These are phyloP conservation scores for Saccharomycopsis fermentans DNA, from an alignment of 805 yeast genomes.

Conservation along the genomic window DNA sequence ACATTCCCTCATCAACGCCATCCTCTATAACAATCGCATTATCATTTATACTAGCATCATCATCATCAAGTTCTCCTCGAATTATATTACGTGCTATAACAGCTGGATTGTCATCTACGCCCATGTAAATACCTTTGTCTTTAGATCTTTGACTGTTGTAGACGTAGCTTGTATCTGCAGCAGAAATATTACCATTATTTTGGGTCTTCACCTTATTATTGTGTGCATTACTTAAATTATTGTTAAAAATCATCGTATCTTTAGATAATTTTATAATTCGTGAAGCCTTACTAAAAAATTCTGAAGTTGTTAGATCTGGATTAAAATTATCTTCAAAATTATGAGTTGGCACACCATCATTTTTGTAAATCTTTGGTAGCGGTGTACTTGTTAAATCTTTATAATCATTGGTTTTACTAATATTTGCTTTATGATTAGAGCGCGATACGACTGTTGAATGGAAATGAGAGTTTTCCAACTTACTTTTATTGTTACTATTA, in stretches of 20 bases:
- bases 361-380: constrained; percentile 12
- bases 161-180: not conserved
- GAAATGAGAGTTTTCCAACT: not conserved
- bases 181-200: constrained; percentile 14
- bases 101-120: constrained; percentile 13
- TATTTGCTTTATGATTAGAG: not conserved
- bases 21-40: constrained; percentile 18
- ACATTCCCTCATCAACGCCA: constrained; percentile 22
- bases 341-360: constrained; percentile 2
- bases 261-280: constrained; percentile 22
- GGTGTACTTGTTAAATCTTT: constrained; percentile 14
- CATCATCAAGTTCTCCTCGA: constrained; percentile 21
- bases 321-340: not conserved
- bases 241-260: constrained; percentile 22
- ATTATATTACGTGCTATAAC: not conserved
- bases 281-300: constrained; percentile 25
- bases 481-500: not conserved
- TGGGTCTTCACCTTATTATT: constrained; percentile 16
- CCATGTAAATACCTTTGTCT: constrained; percentile 23
- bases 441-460: not conserved
- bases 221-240: not conserved
- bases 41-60: constrained; percentile 15
- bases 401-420: not conserved
- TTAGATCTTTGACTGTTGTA: constrained; percentile 9
- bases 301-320: constrained; percentile 9